Evolutionary conservation across 176 grass and related monocot genomes (phyloP), one percentile per base, ranked within the genome.

Genomic region (Bolboschoenus planiculmis): DNA sequence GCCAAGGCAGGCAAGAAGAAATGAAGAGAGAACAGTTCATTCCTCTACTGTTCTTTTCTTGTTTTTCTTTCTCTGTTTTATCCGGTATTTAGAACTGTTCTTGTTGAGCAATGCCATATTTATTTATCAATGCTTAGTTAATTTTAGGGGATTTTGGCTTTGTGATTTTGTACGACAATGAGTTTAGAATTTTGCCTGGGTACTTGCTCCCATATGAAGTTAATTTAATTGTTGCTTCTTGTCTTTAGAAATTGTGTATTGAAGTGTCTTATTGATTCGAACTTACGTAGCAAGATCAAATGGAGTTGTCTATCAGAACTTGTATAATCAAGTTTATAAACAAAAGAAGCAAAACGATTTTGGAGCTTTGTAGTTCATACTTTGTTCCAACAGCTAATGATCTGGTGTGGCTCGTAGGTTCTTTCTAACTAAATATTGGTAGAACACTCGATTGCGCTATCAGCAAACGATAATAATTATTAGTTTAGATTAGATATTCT

Each of bases 1-100:
- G 88, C 88, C 56, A 86, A 85, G 83, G 57, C 70, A 77, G 90
- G 87, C 10, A 97, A 97, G 90, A 94, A 97, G 85, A 94, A 94
- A 79, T 94, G 84, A 92, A 85, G 64, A 36, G 65, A 29, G 8
- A 59, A 53, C 37, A 48, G 76, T 37, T 57, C 48, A n/a, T 59
- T 59, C 30, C 31, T 80, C 36, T 42, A 31, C 10, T 42, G 54
- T 80, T 62, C 33, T 44, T 44, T 64, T 62, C 27, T 61, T 44
- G 24, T 62, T 29, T 62, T 62, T 42, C 56, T 64, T 43, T 15
- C 23, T 58, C 27, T n/a, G 36, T 64, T 81, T 61, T 33, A 29
- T 35, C 13, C 6, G 55, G 56, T 64, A 30, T 46, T 53, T 79
- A 33, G 51, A 20, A 79, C 27, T 79, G 46, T 79, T 57, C 53